Conservation (phyloP, 345 rosid genomes). For the Brassica incana region DNA sequence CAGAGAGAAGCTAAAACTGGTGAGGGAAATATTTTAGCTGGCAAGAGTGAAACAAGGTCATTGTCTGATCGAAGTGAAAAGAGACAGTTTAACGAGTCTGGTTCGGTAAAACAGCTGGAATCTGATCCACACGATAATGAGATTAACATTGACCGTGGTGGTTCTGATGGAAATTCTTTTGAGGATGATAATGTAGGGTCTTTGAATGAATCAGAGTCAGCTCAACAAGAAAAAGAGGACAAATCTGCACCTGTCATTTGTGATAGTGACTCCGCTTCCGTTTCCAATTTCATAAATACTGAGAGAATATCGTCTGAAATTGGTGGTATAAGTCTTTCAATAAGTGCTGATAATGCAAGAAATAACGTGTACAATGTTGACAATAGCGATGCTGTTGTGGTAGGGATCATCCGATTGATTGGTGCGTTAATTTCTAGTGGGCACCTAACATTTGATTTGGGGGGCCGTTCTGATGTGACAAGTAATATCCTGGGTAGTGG, state of each 20-base stretch:
- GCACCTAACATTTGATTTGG: constrained; percentile 67
- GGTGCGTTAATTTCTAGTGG: constrained; percentile 85
- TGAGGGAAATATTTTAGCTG: constrained; percentile 49
- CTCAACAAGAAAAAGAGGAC: constrained; percentile 43
- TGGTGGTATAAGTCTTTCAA: constrained; percentile 96
- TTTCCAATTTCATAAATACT: constrained; percentile 43
- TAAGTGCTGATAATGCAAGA: constrained; percentile 93
- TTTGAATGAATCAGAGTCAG: constrained; percentile 41
- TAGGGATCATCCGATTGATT: constrained; percentile 81
- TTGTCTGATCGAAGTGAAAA: constrained; percentile 46
- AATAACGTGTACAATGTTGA: constrained; percentile 91
- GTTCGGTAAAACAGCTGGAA: constrained; percentile 43
- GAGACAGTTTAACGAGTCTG: constrained; percentile 35
- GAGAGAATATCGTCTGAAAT: constrained; percentile 75
- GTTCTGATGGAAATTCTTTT: constrained; percentile 38
- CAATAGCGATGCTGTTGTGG: constrained; percentile 82
- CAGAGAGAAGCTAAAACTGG: constrained; percentile 94
- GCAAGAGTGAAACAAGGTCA: constrained; percentile 42
- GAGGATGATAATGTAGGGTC: constrained; percentile 47
- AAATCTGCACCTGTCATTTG: constrained; percentile 40
- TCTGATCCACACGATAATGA: constrained; percentile 39
- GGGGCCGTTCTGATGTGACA: constrained; percentile 55
- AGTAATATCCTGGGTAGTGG: constrained; percentile 65
- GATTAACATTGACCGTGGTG: constrained; percentile 43
- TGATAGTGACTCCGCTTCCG: constrained; percentile 40